A percentile compares a stretch with the other conserved stretches of the same genome.
Evolutionary conservation across 2,329 filamentous ascomycete species (phyloP).

Genomic region (Coniochaeta sp.): DNA sequence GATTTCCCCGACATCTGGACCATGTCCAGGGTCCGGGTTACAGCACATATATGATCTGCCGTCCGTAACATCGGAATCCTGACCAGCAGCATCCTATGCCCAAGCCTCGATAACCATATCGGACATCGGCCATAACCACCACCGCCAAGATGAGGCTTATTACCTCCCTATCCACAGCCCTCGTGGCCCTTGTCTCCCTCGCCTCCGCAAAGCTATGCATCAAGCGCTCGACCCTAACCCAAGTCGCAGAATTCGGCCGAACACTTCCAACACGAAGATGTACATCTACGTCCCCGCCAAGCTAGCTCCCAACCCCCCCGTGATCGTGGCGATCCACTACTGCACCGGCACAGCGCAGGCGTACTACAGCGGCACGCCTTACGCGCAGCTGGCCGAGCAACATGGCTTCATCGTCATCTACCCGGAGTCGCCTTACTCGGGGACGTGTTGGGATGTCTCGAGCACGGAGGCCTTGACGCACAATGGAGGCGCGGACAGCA

Average conservation of each 20-base stretch:
- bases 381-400: slow-evolving; percentile 43
- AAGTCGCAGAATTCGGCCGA: slow-evolving; percentile 20
- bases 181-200: slow-evolving; percentile 14
- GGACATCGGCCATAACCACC: not conserved
- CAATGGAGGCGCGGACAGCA: slow-evolving; percentile 42
- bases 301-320: slow-evolving; percentile 32
- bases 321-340: slow-evolving; percentile 50
- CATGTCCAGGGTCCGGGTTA: too few relatives aligned
- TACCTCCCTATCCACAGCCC: slow-evolving; percentile 11
- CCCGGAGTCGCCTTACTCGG: slow-evolving; percentile 31
- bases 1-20: too few relatives aligned
- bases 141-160: slow-evolving; percentile 11
- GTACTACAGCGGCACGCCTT: slow-evolving; percentile 43
- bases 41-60: not conserved
- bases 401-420: slow-evolving; percentile 49
- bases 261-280: slow-evolving; percentile 20
- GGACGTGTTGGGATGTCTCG: slow-evolving; percentile 53
- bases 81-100: too few relatives aligned
- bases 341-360: slow-evolving; percentile 46
- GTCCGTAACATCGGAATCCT: too few relatives aligned
- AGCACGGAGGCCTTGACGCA: slow-evolving; percentile 41
- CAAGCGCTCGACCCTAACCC: slow-evolving; percentile 17
- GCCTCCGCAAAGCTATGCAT: slow-evolving; percentile 11
- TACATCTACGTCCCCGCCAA: slow-evolving; percentile 27
- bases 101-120: not conserved